Base-by-base conservation (phyloP, 192 early-diverging fungal species). In the Kickxella alabastrina region DNA sequence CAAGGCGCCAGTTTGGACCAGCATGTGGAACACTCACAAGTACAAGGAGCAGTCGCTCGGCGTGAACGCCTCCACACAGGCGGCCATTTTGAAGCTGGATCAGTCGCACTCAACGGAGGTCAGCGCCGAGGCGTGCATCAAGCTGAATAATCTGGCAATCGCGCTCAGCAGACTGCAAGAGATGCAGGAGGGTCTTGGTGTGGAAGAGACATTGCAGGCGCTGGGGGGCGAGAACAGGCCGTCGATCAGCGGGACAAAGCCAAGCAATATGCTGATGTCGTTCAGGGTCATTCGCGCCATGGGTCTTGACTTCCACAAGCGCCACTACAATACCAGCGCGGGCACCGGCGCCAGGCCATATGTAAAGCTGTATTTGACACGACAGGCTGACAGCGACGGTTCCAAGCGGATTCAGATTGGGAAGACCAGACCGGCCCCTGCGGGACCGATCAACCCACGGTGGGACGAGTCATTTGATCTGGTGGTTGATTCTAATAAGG, bases 401-500 rank as follows among this genome's bases (percentile, higher is more conserved):
- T 69, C 57, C 57, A 80, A 62, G 77, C 85, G 52, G 58, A 75
- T 43, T 77, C 83, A 22, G 52, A 83, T 49, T 83, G 80, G 49
- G 45, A 82, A 83, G 27, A 85, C 86, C 3, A 66, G 75, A 9
- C 59, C 59, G 8, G 63, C 60, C 0, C 37, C 60, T 1, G n/a
- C 51, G 0, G 62, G 67, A 4, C 13, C 56, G 0, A 46, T 82
- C 7, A 88, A 89, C 45, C 88, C 87, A n/a, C 78, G 86, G 21
- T 91, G 89, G 89, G 85, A 91, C 49, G 80, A 91, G 62, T 73
- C 80, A 21, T 87, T 87, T 62, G 84, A 91, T 44, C 64, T 84
- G 31, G 77, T 79, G 10, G 48, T 89, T 19, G 70, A 57, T 5
- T 68, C 82, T 28, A 70, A 54, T 0, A 51, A 67, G 15, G 63